Evolutionary conservation across 306 rosid genomes (phyloP), one percentile per base, ranked within the genome.

Genomic region (Sicyos edulis): DNA sequence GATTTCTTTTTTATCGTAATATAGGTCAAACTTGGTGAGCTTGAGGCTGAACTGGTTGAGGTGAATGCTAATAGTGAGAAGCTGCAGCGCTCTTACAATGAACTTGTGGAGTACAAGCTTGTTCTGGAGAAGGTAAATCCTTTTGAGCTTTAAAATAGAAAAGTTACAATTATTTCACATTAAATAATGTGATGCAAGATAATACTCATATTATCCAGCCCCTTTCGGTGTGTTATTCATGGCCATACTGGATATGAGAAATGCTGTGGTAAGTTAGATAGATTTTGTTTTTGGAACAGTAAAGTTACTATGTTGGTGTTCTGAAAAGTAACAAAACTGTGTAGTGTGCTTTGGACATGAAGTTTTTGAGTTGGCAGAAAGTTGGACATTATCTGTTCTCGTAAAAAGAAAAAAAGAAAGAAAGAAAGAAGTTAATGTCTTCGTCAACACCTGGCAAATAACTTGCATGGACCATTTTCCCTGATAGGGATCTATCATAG

Each of bases 51-150:
- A 84, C 82, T 95, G 85, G 60, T 72, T 78, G 99, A 91, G 84
- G 86, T 91, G 77, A 95, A 95, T 80, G 90, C 92, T 9, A 95
- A 95, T 85, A 83, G 92, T 70, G 99, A 89, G 57, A 95, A 95
- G 88, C 79, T 95, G 84, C 97, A 86, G 34, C 92, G 99, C 22
- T 79, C 99, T 16, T 82, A 87, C 77, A 95, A 85, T 78, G 99
- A 95, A 78, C 96, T 89, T 54, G 82, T 78, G 73, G 99, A 95
- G 80, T 95, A 87, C 78, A 91, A 89, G 85, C 95, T 95, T 68
- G 91, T 95, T 78, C 70, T 91, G 83, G 91, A 85, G 77, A 95
- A 91, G 96, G 99, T 95, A 76, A 75, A 79, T 60, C 70, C 76
- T 79, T 77, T 74, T 17, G 59, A n/a, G n/a, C 15, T 7, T 22